Evolutionary conservation across 2,329 filamentous ascomycete genomes (phyloP).

Genomic region (Monosporascus cannonballus): DNA sequence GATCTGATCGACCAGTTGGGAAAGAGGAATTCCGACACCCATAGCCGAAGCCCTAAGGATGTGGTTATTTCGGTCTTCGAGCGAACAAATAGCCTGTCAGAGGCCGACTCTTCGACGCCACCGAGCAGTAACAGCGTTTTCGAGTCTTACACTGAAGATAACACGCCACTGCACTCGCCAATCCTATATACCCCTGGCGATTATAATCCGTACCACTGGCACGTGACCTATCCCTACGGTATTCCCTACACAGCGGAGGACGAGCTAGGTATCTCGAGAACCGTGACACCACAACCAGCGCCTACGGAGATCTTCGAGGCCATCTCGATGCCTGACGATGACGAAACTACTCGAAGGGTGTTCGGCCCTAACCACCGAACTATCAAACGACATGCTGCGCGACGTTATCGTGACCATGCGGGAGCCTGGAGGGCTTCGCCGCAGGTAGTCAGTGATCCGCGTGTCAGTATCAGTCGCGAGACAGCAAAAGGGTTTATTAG

Average conservation of each 20-base stretch:
- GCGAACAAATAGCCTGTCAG: slow-evolving; percentile 41
- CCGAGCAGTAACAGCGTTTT: slow-evolving; percentile 27
- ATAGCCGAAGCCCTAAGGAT: slow-evolving; percentile 28
- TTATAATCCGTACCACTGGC: slow-evolving; percentile 32
- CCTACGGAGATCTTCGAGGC: slow-evolving; percentile 26
- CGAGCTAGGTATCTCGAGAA: slow-evolving; percentile 21
- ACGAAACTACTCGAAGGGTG: slow-evolving; percentile 19
- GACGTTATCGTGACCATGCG: slow-evolving; percentile 37
- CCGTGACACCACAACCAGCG: slow-evolving; percentile 21
- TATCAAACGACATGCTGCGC: slow-evolving; percentile 30
- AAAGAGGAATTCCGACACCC: slow-evolving; percentile 31
- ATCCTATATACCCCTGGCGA: slow-evolving; percentile 18
- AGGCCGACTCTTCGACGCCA: slow-evolving; percentile 38
- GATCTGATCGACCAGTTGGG: slow-evolving; percentile 37
- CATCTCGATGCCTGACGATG: slow-evolving; percentile 23
- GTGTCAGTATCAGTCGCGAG: slow-evolving; percentile 35
- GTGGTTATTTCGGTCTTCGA: slow-evolving; percentile 43
- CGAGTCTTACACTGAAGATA: slow-evolving; percentile 21
- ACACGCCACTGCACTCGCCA: slow-evolving; percentile 25
- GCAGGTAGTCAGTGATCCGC: slow-evolving; percentile 31
- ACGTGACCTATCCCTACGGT: slow-evolving; percentile 28
- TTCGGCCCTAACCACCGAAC: slow-evolving; percentile 33
- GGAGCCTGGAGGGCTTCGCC: slow-evolving; percentile 38
- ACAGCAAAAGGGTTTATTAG: slow-evolving; percentile 30
- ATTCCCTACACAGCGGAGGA: slow-evolving; percentile 16